Evolutionary conservation across 805 yeast genomes (phyloP), one percentile per base, ranked within the genome.

Genomic region (Brettanomyces nanus): DNA sequence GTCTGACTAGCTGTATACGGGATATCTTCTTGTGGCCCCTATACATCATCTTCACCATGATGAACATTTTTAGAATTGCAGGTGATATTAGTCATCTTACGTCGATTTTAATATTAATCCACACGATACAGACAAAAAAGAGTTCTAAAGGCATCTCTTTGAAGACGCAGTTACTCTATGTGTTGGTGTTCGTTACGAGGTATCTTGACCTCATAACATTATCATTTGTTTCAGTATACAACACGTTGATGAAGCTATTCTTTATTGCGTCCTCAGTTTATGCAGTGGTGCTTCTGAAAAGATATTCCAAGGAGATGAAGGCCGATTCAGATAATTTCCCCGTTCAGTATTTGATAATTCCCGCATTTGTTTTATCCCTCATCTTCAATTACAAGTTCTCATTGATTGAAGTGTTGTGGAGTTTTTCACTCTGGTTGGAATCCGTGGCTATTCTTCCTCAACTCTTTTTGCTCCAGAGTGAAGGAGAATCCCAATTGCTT

Each of bases 371-470:
- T 3, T 42, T 66, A 20, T 71, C 78, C 0, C 60, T 86, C 31
- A 51, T 86, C 5, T 79, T 85, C 63, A 78, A 85, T 37, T 71
- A 75, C 56, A 71, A 73, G 37, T 87, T 77, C 60, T 62, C 79
- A 0, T 29, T 76, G 10, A 43, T 69, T 10, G 95, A 85, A 52
- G 52, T 85, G 7, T 45, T 78, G 25, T 92, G 98, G 98, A 70
- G 92, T 18, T 92, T 87, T 53, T 78, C 90, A 13, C 63, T 87
- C 36, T 92, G 97, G 97, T 70, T 92, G 37, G 98, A 92, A 61
- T 71, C 90, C 31, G 83, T 85, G 25, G 95, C 95, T 9, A 87
- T 92, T 39, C 62, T 92, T 42, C 98, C 98, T 4, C 98, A 92
- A 62, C 66, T 92, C 56, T 87, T 81, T 59, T 75, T 92, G 75